Conservation (phyloP, 805 yeast genomes). For the Candida awuae region DNA sequence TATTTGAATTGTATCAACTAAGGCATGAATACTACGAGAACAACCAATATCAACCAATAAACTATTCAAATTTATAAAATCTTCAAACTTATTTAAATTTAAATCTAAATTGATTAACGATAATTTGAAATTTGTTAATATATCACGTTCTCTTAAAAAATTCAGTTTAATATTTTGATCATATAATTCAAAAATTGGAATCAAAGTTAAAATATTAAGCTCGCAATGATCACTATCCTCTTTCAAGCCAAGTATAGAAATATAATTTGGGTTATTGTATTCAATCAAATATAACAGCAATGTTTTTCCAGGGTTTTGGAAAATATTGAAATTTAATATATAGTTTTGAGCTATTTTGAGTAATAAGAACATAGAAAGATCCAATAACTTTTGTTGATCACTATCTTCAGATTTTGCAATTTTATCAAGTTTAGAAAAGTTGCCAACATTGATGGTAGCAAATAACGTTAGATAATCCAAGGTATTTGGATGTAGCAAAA, state of each 20-base stretch:
- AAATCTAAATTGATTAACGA: conserved; percentile 17
- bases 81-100: conserved; percentile 15
- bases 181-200: conserved; percentile 25
- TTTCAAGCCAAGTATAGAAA: conserved; percentile 16
- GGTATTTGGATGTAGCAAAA: background rate
- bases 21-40: conserved; percentile 30
- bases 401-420: conserved; percentile 1
- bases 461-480: conserved; percentile 5
- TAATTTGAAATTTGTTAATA: conserved; percentile 17
- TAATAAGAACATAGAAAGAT: conserved; percentile 8
- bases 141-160: conserved; percentile 16
- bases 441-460: background rate
- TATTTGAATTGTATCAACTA: conserved; percentile 23
- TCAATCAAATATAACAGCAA: conserved; percentile 3
- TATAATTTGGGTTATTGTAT: conserved; percentile 5
- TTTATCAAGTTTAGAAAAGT: conserved; percentile 2
- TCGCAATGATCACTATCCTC: conserved; percentile 9
- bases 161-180: conserved; percentile 27
- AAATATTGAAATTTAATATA: conserved; percentile 8
- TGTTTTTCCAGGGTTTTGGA: background rate
- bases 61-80: conserved; percentile 17
- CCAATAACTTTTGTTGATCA: background rate
- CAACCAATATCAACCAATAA: conserved; percentile 27
- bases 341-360: conserved; percentile 4
- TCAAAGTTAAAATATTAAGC: conserved; percentile 17